Evolutionary conservation across 176 grass and related monocot genomes (phyloP).

Genomic region (Phyllostachys edulis): DNA sequence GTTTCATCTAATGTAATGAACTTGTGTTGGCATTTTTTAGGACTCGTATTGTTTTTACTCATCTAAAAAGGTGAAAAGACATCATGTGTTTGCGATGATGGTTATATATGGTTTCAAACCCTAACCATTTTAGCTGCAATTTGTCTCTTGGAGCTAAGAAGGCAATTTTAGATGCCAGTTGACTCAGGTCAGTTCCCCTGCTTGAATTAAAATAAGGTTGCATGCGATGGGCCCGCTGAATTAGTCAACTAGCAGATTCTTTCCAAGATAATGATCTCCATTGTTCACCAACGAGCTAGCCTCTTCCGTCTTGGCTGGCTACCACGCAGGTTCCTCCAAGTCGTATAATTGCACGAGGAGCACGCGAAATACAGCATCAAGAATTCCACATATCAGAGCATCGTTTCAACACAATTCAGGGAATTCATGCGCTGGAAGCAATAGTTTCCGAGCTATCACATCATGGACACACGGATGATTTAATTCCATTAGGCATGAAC

Average conservation of each 20-base stretch:
- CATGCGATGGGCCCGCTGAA: background rate
- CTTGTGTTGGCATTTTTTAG: background rate
- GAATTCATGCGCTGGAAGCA: background rate
- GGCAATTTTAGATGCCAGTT: background rate
- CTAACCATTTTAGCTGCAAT: too few species aligned
- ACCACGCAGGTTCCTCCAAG: background rate
- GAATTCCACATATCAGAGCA: background rate
- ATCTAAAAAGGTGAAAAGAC: background rate
- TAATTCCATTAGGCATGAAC: background rate
- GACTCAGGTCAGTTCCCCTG: background rate
- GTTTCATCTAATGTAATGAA: background rate
- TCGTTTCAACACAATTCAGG: background rate
- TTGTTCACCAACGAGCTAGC: background rate
- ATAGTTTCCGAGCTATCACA: background rate
- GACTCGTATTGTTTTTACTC: background rate
- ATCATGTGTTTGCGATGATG: background rate
- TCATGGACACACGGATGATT: background rate
- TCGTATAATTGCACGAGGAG: background rate
- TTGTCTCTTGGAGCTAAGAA: background rate
- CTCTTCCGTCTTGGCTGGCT: background rate
- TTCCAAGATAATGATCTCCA: background rate
- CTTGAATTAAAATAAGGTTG: background rate
- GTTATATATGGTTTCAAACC: background rate
- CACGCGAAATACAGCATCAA: background rate
- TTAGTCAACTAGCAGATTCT: background rate